A percentile compares a stretch with the other conserved stretches of the same genome.
phyloP scores from a whole-genome alignment of 108 stramenopile genomes.

The Skeletonema grethae region DNA sequence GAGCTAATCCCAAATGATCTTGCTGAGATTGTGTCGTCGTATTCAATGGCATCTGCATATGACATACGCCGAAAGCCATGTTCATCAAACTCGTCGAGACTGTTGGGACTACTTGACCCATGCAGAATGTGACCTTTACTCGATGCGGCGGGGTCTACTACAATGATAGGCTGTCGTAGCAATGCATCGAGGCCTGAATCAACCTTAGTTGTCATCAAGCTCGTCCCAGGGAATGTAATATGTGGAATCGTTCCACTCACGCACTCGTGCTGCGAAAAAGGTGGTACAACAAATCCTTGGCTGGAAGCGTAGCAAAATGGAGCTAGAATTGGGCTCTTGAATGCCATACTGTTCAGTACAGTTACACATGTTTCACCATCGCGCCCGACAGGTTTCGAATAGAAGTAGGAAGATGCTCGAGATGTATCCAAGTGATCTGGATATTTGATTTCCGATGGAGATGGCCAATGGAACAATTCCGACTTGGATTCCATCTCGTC shows the following conservation, averaged over 20 bases:
- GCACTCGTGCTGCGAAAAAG: conserved; percentile 33
- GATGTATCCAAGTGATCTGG: conserved; percentile 28
- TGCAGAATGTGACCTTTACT: conserved; percentile 6
- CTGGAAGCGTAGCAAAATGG: conserved; percentile 32
- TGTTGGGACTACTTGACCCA: not conserved
- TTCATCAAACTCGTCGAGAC: conserved; percentile 21
- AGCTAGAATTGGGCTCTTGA: conserved; percentile 46
- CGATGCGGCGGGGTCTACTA: conserved; percentile 35
- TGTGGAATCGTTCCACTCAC: conserved; percentile 36
- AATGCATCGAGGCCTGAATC: conserved; percentile 38
- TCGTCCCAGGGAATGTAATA: conserved; percentile 28
- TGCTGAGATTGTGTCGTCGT: conserved; percentile 34
- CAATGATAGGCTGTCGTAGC: conserved; percentile 33
- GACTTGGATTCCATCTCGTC: not conserved
- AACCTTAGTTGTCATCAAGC: conserved; percentile 29
- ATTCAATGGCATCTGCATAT: conserved; percentile 26
- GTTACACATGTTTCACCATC: conserved; percentile 30
- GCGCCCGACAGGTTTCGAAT: conserved; percentile 26
- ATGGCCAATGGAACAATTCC: conserved; percentile 14
- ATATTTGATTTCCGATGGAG: conserved; percentile 21
- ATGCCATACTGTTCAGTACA: conserved; percentile 29
- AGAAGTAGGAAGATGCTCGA: conserved; percentile 31
- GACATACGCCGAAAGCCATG: conserved; percentile 39
- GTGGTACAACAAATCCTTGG: conserved; percentile 35
- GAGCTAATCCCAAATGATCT: conserved; percentile 37